Conservation (phyloP, 2,329 filamentous ascomycete genomes). For the Hypoxylon sp. region DNA sequence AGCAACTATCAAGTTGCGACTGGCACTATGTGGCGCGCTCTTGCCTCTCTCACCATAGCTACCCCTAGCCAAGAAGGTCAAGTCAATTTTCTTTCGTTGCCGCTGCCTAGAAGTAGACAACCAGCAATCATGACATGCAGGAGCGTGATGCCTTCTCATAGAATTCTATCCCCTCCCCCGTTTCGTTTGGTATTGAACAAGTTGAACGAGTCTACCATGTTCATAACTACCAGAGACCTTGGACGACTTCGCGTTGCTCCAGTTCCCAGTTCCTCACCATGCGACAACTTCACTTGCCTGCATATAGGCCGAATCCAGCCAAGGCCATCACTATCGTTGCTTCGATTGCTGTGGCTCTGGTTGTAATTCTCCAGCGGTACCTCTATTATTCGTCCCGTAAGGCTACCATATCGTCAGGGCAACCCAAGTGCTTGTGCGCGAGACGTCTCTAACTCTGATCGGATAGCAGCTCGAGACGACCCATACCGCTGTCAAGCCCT, state of each 20-base stretch:
- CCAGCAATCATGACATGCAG: neutral
- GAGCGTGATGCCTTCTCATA: neutral
- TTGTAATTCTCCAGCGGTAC: conserved; percentile 30
- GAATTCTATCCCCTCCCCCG: neutral
- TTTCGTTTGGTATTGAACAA: neutral
- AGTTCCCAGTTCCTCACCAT: conserved; percentile 25
- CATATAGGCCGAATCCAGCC: conserved; percentile 36
- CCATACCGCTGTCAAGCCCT: conserved; percentile 40
- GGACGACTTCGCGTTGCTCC: conserved; percentile 15
- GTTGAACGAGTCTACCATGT: neutral
- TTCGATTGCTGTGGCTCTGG: conserved; percentile 1
- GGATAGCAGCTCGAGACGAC: conserved; percentile 34
- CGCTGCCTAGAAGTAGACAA: neutral
- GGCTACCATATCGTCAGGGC: neutral
- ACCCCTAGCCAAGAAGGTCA: neutral
- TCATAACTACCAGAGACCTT: neutral
- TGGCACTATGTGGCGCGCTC: neutral
- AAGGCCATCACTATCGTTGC: conserved; percentile 33
- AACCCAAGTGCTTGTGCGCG: neutral
- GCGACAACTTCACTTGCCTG: conserved; percentile 36
- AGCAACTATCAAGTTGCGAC: too few species aligned
- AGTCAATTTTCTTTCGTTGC: neutral
- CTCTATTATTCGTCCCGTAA: neutral
- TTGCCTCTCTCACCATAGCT: neutral
- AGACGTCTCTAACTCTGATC: conserved; percentile 24